A percentile compares a stretch with the other conserved stretches of the same genome.
phyloP scores from a whole-genome alignment of 768 basidiomycete genomes.

The Leucocoprinus sp. region DNA sequence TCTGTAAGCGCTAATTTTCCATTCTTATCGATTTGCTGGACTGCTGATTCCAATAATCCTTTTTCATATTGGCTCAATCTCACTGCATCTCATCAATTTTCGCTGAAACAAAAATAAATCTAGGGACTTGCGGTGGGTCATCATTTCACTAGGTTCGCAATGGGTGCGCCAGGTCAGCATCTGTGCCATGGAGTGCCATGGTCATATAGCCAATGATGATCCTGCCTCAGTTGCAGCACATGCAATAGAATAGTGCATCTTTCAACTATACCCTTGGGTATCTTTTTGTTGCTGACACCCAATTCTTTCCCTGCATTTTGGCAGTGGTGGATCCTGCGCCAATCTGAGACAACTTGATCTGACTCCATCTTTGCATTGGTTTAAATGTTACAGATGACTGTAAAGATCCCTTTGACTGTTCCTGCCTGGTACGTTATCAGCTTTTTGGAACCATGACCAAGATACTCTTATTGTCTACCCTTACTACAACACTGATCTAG shows the following conservation, averaged over 20 bases:
- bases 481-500: not conserved
- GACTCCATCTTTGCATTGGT: not conserved
- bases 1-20: slow-evolving; percentile 43
- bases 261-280: not conserved
- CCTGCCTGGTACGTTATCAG: slow-evolving; percentile 65
- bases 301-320: not conserved
- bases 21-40: not conserved
- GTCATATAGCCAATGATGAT: slow-evolving; percentile 3
- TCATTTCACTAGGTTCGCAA: not conserved
- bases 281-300: not conserved
- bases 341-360: not conserved
- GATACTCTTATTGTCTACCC: not conserved
- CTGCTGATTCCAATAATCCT: not conserved
- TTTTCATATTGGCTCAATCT: not conserved
- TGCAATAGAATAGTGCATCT: not conserved
- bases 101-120: not conserved
- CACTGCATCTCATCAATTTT: not conserved
- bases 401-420: slow-evolving; percentile 78
- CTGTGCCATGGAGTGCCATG: not conserved
- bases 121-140: slow-evolving; percentile 36
- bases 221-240: not conserved
- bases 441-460: no score
- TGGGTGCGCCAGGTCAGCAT: not conserved
- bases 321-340: not conserved
- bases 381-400: slow-evolving; percentile 59